phyloP scores from a whole-genome alignment of 148 eudicot species.

The Rhododendron henanense region DNA sequence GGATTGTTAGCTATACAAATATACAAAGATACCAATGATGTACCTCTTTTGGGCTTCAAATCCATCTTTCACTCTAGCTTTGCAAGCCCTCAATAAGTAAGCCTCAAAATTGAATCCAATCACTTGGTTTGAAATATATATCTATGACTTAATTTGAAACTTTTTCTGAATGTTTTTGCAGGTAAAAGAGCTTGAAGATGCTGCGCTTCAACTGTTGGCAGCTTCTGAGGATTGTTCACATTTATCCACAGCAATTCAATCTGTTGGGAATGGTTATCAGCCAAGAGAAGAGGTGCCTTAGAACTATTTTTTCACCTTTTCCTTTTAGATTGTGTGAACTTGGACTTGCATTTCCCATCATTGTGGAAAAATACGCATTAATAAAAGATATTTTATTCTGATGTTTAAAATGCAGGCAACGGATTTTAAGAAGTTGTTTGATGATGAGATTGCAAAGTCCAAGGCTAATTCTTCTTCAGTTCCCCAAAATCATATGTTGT shows the following conservation, averaged over 20 bases:
- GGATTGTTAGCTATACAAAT: not conserved
- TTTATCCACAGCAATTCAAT: slow-evolving; percentile 52
- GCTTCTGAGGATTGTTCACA: slow-evolving; percentile 53
- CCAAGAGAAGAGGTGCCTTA: slow-evolving; percentile 46
- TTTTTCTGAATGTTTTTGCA: slow-evolving; percentile 19
- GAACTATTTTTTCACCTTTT: not conserved
- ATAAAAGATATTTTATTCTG: not conserved
- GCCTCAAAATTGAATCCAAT: not conserved
- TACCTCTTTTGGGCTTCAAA: not conserved
- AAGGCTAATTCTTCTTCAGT: slow-evolving; percentile 39
- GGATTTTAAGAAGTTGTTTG: slow-evolving; percentile 55
- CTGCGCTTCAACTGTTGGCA: slow-evolving; percentile 46
- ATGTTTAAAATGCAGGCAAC: slow-evolving; percentile 42
- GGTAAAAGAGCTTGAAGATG: slow-evolving; percentile 78
- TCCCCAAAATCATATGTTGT: slow-evolving; percentile 38
- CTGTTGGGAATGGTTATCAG: slow-evolving; percentile 50
- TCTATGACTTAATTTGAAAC: not conserved
- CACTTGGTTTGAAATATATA: not conserved
- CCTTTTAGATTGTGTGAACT: not conserved
- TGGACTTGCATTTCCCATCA: not conserved
- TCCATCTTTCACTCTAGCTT: not conserved
- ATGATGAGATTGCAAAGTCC: slow-evolving; percentile 45
- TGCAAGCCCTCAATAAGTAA: not conserved
- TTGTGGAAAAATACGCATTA: not conserved
- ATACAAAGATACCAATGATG: not conserved